phyloP scores from a whole-genome alignment of 2,329 filamentous ascomycete species.

The Sporothrix globosa region DNA sequence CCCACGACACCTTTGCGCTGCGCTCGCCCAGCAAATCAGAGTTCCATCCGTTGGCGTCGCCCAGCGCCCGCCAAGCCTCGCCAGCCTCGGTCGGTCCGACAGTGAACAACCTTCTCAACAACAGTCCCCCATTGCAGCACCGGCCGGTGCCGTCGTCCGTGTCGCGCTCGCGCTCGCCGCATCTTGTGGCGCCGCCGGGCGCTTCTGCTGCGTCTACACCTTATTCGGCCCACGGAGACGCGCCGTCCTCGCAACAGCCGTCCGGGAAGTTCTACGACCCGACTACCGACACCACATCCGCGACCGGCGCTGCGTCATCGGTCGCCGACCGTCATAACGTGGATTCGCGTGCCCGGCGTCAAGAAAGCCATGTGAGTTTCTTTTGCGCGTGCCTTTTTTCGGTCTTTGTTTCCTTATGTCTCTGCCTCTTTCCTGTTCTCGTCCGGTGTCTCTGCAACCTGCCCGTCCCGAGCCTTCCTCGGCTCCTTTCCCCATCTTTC shows the following conservation, averaged over 20 bases:
- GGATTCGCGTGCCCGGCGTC: slow-evolving; percentile 52
- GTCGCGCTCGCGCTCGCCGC: slow-evolving; percentile 34
- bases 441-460: background rate
- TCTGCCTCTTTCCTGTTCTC: background rate
- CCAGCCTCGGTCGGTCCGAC: slow-evolving; percentile 39
- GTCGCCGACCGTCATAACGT: slow-evolving; percentile 52
- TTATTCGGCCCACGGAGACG: slow-evolving; percentile 18
- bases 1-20: slow-evolving; percentile 51
- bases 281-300: slow-evolving; percentile 54
- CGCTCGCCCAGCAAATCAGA: slow-evolving; percentile 55
- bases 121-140: slow-evolving; percentile 39
- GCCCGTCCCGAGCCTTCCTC: background rate
- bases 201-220: slow-evolving; percentile 8
- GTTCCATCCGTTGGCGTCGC: slow-evolving; percentile 39
- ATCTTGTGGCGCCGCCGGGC: slow-evolving; percentile 27
- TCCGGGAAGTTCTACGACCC: slow-evolving; percentile 58
- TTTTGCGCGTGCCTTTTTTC: background rate
- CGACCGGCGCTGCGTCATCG: slow-evolving; percentile 37
- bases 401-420: background rate
- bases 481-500: background rate
- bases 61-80: slow-evolving; percentile 37
- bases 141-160: slow-evolving; percentile 33
- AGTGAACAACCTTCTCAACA: slow-evolving; percentile 36
- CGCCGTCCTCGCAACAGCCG: slow-evolving; percentile 29
- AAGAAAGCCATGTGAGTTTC: slow-evolving; percentile 45